Evolutionary conservation across 495 filamentous ascomycete species (phyloP), one percentile per base, ranked within the genome.

Genomic region (Cercophora samala): DNA sequence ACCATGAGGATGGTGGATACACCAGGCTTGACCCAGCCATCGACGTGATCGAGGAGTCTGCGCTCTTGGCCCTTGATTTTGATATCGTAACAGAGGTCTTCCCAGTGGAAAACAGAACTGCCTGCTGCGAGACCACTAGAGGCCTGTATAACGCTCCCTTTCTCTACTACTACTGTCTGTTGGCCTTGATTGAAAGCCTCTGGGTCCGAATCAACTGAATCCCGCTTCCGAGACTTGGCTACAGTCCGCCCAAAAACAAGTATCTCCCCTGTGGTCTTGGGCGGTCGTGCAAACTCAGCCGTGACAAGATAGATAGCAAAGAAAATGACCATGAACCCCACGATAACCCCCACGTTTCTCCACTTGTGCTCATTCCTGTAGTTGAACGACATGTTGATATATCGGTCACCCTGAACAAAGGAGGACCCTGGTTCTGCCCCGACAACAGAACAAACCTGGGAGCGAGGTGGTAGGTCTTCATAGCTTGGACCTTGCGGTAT

Each of bases 1-100:
- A 92, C 92, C 84, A 95, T 91, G 26, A 93, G 76, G 5, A 91
- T 91, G 58, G 90, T 88, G 80, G 93, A 85, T 0, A 87, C 77
- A 32, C 92, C 91, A 2, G 92, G 91, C 72, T 91, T 92, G n/a
- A 89, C 90, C 75, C 87, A 93, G 0, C 91, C 91, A 61, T 82
- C 84, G 42, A 94, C 84, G 8, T 83, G 76, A 67, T 93, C 87
- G 52, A 95, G 82, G 9, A 95, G 51, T 23, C 84, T 54, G 3
- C 68, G 77, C 24, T 88, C 82, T 55, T 84, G 86, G 21, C 80
- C 83, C 1, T 84, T 79, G 13, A 88, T 83, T 6, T 88, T 85
- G n/a, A 93, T 87, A 63, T 86, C 85, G 63, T 89, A 89, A 23
- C 70, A 77, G n/a, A 88, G 76, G 64, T 87, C 77, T 65, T 82